Evolutionary conservation across 2,329 filamentous ascomycete species (phyloP), one percentile per base, ranked within the genome.

Genomic region (Fusarium veterinarium): DNA sequence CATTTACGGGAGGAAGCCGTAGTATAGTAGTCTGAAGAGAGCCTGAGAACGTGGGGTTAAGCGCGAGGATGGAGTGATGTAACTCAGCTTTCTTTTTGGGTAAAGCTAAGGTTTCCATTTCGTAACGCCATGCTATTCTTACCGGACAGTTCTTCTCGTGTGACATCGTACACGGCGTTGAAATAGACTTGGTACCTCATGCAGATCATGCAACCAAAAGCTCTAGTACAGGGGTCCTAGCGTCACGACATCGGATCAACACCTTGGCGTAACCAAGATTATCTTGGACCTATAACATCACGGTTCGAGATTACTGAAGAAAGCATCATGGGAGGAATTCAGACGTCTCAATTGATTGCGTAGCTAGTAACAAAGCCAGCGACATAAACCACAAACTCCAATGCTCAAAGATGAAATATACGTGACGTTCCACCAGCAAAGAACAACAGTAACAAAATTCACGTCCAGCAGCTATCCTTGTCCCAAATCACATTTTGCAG

Each of bases 111-210:
- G 23, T 33, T 41, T 5, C 5, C 1, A 23, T 33, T 49, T 23
- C 4, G 10, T 13, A 1, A 51, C 30, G 4, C 6, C 20, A 19
- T 13, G 1, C 17, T 8, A 38, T 40, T 40, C 10, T 17, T 28
- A n/a, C 28, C 25, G 14, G 41, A 9, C 10, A 35, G 8, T 28
- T 17, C 4, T 13, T 35, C 31, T 33, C 1, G 45, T 25, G 45
- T 25, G 23, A 60, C 57, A 23, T 59, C 13, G n/a, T 13, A 53
- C 57, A 40, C 46, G 45, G 3, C 28, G 57, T 60, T 23, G 25
- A 53, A 60, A 60, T 60, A 60, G 57, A 60, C 57, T 60, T 41
- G 20, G 35, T 53, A 60, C 57, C n/a, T 60, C 19, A 8, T 41
- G 45, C 28, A 40, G 45, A 60, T 60, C 57, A 60, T 53, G 17